Evolutionary conservation across 495 filamentous ascomycete species (phyloP), one percentile per base, ranked within the genome.

Genomic region (Daldinia decipiens): DNA sequence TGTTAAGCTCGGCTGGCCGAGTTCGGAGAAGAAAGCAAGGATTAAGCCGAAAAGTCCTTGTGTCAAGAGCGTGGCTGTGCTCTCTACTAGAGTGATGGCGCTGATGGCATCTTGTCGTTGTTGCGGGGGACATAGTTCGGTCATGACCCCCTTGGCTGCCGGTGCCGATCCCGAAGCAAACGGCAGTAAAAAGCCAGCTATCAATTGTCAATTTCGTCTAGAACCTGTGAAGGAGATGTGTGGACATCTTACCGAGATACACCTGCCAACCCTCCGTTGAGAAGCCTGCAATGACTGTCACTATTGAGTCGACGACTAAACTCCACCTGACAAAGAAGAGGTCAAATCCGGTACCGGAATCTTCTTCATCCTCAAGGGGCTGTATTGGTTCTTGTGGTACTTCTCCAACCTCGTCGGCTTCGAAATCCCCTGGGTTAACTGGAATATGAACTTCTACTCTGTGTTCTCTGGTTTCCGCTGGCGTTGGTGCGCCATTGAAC

Each of bases 71-170:
- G 82, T 73, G 15, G 83, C 86, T 15, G 86, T 77, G 50, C 85
- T 86, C 76, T 88, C 86, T 9, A 88, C 80, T 24, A 88, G 75
- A 0, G 83, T 85, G 24, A 88, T 82, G 0, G 84, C 86, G 54
- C 83, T 84, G n/a, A 88, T 76, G 0, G 86, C 86, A 62, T 88
- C 86, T 1, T 80, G 78, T 26, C 85, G 79, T 59, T 83, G 76
- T 5, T 74, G 74, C 1, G 81, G 68, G 3, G 83, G 63, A 40
- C 84, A 85, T 81, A 88, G 81, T 45, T 86, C 83, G 15, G 86
- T 81, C 77, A 88, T 86, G 32, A 86, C 85, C 17, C 86, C 86
- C 58, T 88, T 88, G 13, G 86, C 84, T 0, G 86, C 85, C 1
- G 86, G 80, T 0, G 85, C 86, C 0, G 86, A 83, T 0, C 86